Evolutionary conservation across 75 land plant species (phyloP).

Genomic region (Chamaecyparis obtusa): DNA sequence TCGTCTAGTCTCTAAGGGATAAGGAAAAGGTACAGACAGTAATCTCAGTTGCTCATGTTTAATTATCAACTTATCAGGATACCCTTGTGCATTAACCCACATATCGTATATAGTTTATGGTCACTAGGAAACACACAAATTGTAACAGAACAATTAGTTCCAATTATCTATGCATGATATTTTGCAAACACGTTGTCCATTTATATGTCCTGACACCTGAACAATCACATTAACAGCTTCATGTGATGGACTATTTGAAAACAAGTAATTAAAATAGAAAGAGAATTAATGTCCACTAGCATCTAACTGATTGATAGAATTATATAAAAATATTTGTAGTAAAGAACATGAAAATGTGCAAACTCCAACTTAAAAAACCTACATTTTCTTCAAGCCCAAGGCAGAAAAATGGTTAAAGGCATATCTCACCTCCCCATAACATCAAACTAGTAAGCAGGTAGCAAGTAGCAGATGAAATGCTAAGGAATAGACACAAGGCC

Average conservation of each 20-base stretch:
- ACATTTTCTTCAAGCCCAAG: neutral
- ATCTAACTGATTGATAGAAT: neutral
- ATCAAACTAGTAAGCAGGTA: neutral
- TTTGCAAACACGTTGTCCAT: neutral
- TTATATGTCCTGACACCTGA: neutral
- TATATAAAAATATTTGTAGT: neutral
- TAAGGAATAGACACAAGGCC: neutral
- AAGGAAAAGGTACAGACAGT: neutral
- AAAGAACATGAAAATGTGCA: neutral
- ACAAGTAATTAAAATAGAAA: neutral
- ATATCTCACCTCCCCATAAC: neutral
- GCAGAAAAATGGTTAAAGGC: neutral
- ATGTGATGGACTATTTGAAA: neutral
- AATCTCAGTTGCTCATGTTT: neutral
- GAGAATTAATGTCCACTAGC: neutral
- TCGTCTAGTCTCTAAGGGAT: neutral
- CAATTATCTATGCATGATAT: neutral
- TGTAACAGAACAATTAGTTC: neutral
- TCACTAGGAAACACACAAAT: neutral
- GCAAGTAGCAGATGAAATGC: neutral
- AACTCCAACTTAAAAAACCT: neutral
- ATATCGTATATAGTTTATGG: neutral
- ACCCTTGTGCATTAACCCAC: neutral
- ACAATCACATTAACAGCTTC: neutral
- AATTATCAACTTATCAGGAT: conserved; percentile 1